Percentiles rank a stretch among this genome's conserved stretches.
These are phyloP conservation scores for Adiantum capillusveneris DNA, from an alignment of 75 land plant genomes.

Conservation along the genomic window DNA sequence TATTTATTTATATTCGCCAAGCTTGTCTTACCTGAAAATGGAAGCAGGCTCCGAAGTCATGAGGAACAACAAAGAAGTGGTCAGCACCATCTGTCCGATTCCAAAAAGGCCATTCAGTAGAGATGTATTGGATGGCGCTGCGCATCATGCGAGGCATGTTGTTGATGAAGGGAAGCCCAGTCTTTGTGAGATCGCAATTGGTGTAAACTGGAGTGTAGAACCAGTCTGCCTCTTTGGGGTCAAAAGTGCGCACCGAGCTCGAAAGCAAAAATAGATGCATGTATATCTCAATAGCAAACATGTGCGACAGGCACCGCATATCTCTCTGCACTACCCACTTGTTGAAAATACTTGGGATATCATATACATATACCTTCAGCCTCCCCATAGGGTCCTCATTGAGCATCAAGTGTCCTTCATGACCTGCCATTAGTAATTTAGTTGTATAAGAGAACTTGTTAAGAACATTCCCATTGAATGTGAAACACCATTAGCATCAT, in stretches of 20 bases:
- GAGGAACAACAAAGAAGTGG: slow-evolving; percentile 68
- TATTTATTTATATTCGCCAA: too few relatives aligned
- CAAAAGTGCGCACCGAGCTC: slow-evolving; percentile 44
- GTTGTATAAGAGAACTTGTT: too few relatives aligned
- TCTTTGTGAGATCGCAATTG: slow-evolving; percentile 79
- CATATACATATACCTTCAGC: slow-evolving; percentile 63
- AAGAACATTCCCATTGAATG: too few relatives aligned
- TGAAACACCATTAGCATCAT: too few relatives aligned
- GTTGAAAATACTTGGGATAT: slow-evolving; percentile 74
- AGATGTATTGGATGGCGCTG: slow-evolving; percentile 47
- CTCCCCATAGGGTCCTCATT: slow-evolving; percentile 60
- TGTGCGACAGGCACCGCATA: slow-evolving; percentile 60
- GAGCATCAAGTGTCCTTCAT: too few relatives aligned
- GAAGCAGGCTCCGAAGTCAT: slow-evolving; percentile 76
- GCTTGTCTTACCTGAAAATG: slow-evolving; percentile 58
- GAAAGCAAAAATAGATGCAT: slow-evolving; percentile 52
- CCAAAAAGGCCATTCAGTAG: slow-evolving; percentile 81
- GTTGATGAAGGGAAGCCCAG: slow-evolving; percentile 75
- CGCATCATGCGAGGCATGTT: slow-evolving; percentile 48
- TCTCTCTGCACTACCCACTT: slow-evolving; percentile 63
- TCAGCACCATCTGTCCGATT: slow-evolving; percentile 89
- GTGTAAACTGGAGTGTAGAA: slow-evolving; percentile 86
- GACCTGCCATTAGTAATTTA: too few relatives aligned
- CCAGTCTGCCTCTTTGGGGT: slow-evolving; percentile 88
- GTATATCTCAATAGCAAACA: slow-evolving; percentile 92